Evolutionary conservation across 495 filamentous ascomycete species (phyloP).

Genomic region (Hypomontagnella submonticulosa): DNA sequence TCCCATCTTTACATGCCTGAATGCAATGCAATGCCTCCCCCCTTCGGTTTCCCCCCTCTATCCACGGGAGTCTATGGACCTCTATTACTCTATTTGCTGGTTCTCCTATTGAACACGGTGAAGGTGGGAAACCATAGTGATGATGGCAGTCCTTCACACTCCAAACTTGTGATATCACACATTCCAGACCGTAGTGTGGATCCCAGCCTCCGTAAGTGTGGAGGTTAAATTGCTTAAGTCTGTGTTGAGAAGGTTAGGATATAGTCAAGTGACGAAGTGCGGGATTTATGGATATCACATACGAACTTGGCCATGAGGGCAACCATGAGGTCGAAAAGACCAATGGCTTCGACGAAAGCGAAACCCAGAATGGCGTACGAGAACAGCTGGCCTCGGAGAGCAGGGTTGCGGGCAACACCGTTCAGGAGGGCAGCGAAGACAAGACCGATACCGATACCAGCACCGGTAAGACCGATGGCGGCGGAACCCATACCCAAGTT

Average conservation of each 20-base stretch:
- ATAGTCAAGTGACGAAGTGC: background rate
- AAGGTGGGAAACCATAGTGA: conserved; percentile 30
- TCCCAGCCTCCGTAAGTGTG: conserved; percentile 44
- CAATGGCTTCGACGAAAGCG: conserved; percentile 93
- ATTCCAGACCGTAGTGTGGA: conserved; percentile 40
- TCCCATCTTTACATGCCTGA: conserved; percentile 42
- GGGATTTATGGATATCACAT: conserved; percentile 47
- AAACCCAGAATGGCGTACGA: conserved; percentile 93
- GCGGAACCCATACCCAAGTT: conserved; percentile 87
- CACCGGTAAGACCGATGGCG: conserved; percentile 89
- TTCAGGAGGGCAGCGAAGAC: conserved; percentile 88
- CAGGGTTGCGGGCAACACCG: conserved; percentile 88
- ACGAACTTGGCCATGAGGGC: conserved; percentile 86
- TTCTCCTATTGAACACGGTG: conserved; percentile 46
- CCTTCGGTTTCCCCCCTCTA: conserved; percentile 18
- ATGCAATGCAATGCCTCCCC: conserved; percentile 42
- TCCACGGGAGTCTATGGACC: conserved; percentile 41
- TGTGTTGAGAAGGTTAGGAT: conserved; percentile 18
- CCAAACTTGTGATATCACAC: conserved; percentile 41
- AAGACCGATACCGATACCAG: conserved; percentile 92
- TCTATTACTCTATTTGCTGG: conserved; percentile 51
- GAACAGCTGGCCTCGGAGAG: conserved; percentile 90
- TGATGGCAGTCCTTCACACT: conserved; percentile 31
- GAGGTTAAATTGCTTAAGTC: conserved; percentile 49
- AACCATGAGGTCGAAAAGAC: conserved; percentile 94